These are phyloP conservation scores for Xylaria intraflava DNA, from an alignment of 495 filamentous ascomycete genomes.

Conservation along the genomic window DNA sequence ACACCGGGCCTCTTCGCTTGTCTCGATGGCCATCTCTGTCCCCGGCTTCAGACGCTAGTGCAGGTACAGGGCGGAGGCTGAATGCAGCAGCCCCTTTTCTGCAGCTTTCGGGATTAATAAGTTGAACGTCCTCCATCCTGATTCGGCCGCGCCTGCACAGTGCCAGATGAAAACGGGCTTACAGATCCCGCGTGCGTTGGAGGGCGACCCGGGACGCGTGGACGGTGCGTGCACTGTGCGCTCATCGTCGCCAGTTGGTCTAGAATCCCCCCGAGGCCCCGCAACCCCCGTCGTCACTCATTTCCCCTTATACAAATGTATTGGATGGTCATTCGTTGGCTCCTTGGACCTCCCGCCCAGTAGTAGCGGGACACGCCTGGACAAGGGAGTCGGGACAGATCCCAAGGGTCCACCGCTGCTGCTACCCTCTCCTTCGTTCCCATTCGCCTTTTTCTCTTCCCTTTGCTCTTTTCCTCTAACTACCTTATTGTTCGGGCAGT, in stretches of 20 bases:
- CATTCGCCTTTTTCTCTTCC: conserved; percentile 26
- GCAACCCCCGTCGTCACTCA: conserved; percentile 27
- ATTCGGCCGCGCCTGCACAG: conserved; percentile 14
- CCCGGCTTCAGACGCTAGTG: no score
- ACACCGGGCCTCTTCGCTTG: no score
- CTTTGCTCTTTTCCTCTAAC: conserved; percentile 27
- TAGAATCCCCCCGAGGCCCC: conserved; percentile 20
- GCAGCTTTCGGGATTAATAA: conserved; percentile 4
- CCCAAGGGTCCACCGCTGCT: neutral
- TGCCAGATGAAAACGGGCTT: neutral
- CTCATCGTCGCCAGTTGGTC: neutral
- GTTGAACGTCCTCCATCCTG: no score
- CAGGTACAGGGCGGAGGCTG: neutral
- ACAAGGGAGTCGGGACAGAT: conserved; percentile 10
- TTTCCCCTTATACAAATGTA: conserved; percentile 23
- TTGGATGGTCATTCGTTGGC: conserved; percentile 23
- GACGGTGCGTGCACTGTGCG: no score
- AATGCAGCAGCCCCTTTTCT: conserved; percentile 19
- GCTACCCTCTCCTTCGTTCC: conserved; percentile 22
- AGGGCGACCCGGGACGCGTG: no score
- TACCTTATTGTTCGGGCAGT: conserved; percentile 18
- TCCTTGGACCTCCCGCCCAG: conserved; percentile 4
- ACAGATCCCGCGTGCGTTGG: no score
- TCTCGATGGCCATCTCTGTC: no score
- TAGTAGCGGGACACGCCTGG: neutral